Conservation (phyloP, 495 filamentous ascomycete genomes). For the Xylaria sp. region DNA sequence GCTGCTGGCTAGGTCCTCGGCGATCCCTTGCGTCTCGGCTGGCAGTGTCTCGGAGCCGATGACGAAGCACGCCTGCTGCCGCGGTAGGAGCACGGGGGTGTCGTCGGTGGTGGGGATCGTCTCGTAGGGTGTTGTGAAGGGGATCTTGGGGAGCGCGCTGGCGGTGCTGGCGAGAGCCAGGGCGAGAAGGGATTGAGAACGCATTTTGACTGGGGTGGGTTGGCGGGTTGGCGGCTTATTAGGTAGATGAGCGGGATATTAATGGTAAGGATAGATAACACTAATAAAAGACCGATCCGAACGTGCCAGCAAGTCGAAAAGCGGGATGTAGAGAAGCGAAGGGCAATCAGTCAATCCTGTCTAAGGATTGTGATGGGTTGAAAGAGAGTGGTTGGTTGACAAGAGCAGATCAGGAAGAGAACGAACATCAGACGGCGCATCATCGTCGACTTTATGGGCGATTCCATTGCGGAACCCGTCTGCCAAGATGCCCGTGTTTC, state of each 20-base stretch:
- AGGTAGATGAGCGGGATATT: background rate
- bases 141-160: conserved; percentile 33
- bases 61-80: conserved; percentile 52
- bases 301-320: conserved; percentile 5
- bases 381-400: background rate
- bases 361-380: background rate
- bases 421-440: conserved; percentile 18
- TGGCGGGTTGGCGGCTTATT: too few relatives aligned
- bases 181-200: conserved; percentile 27
- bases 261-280: background rate
- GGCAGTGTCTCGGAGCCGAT: conserved; percentile 51
- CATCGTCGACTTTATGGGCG: conserved; percentile 13
- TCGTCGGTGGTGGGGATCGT: conserved; percentile 26
- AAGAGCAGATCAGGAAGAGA: conserved; percentile 3
- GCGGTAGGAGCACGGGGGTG: background rate
- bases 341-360: conserved; percentile 13
- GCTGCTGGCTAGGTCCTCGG: conserved; percentile 37
- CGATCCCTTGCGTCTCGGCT: conserved; percentile 33
- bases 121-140: conserved; percentile 26
- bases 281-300: conserved; percentile 8
- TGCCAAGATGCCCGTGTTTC: conserved; percentile 19
- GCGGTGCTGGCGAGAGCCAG: conserved; percentile 31
- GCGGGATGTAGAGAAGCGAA: conserved; percentile 1
- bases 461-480: background rate
- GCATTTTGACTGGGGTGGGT: conserved; percentile 30